Evolutionary conservation across 257 asterid genomes (phyloP), one percentile per base, ranked within the genome.

Genomic region (Fraxinus anomala): DNA sequence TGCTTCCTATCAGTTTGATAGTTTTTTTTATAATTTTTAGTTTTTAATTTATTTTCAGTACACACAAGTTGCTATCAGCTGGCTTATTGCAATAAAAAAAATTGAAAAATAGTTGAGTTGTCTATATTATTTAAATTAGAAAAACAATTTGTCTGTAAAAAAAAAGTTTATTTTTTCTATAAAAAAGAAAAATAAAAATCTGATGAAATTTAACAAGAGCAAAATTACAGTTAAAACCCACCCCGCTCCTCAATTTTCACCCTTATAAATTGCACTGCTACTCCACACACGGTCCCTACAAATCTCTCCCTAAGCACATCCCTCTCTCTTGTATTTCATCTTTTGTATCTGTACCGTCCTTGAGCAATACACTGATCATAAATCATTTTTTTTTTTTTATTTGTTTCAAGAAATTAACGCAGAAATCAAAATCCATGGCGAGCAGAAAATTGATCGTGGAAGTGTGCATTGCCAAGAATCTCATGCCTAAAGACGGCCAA

Each of bases 401-500:
- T 40, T 1, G 49, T 19, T 51, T 5, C 12, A 30, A 66, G 12
- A 40, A 36, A 28, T 17, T 61, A 30, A 70, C 39, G 8, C 8
- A 19, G 13, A 1, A 37, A 6, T 40, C 34, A 14, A 70, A n/a
- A 21, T 23, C 82, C 71, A 90, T 89, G 95, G 88, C 86, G 3
- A 78, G 63, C 72, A 82, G 97, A 76, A 94, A 91, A 61, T 75
- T 94, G 21, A 80, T 84, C 0, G 97, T 94, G 0, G 87, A 92
- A 70, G 86, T 94, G 12, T 89, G 93, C 82, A 91, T 85, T 72
- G 98, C 98, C 26, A 91, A 88, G 78, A 94, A 94, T 70, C 74
- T 94, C 74, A 94, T 94, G 98, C 98, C 98, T 0, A 94, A 94
- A 70, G 98, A 94, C 77, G 98, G 98, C 21, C 96, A 92, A 72